Base-by-base conservation (phyloP, 2,329 filamentous ascomycete genomes). In the Talaromyces verruculosus region DNA sequence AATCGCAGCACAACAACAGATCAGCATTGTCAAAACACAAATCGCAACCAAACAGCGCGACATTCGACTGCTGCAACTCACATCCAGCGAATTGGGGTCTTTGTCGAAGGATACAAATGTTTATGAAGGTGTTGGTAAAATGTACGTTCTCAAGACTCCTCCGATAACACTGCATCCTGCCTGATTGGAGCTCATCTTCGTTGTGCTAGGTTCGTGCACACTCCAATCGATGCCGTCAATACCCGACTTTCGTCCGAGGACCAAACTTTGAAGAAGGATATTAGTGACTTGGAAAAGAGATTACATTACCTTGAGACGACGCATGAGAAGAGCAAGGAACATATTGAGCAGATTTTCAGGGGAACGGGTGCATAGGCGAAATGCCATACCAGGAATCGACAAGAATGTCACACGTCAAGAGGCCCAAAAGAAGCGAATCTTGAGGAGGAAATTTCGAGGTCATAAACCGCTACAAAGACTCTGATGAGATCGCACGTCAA, bases 81-180 rank as follows among this genome's bases (percentile, higher is more conserved):
- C 94, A 1, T 86, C 90, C 41, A 91, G 86, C 69, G 95, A 99
- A 79, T 84, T 98, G 60, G 86, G 87, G n/a, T 85, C 87, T 6
- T 80, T 99, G 67, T 90, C 93, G 3, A 77, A 85, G 19, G 86
- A 89, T 58, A 95, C 92, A 0, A 89, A 89, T 37, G 87, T 97
- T 33, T 99, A 98, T 74, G 94, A 98, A 80, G 94, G 94, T 5
- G 90, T 98, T 11, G 95, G 95, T 61, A 99, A 98, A 82, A 98
- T 99, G 95, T 97, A 79, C 33, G 33, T 35, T 35, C 10, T 35
- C 33, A 35, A 35, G 33, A 35, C 33, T 35, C 33, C 33, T 35
- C 33, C 33, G 33, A 35, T 35, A 35, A 35, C 11, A 35, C 33
- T 35, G 33, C 11, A 35, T 11, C 33, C 33, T 11, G 33, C n/a